A percentile compares a stretch with the other conserved stretches of the same genome.
These are phyloP conservation scores for Gaertneriomyces semiglobifer DNA, from an alignment of 192 early-diverging fungal genomes.

Conservation along the genomic window DNA sequence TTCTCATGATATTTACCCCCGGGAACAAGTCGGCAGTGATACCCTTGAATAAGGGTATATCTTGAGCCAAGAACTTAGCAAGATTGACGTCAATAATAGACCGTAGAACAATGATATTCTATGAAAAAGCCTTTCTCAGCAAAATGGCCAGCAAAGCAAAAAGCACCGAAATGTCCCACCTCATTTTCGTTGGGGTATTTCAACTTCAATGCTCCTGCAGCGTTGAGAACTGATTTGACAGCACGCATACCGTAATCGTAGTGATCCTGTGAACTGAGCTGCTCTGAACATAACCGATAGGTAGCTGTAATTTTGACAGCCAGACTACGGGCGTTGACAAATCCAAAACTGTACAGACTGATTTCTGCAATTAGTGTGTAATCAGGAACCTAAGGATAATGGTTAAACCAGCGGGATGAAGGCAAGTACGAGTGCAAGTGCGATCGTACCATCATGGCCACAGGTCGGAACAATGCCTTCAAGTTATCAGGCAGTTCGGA, in stretches of 20 bases:
- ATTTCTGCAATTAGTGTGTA: constrained; percentile 64
- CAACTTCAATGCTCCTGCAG: constrained; percentile 53
- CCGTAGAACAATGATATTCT: constrained; percentile 52
- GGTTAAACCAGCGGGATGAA: background rate
- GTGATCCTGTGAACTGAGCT: constrained; percentile 61
- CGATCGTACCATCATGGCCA: constrained; percentile 50
- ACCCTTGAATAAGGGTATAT: constrained; percentile 62
- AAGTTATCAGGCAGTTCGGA: constrained; percentile 62
- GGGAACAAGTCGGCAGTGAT: constrained; percentile 63
- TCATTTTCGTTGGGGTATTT: constrained; percentile 62
- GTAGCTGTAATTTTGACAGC: constrained; percentile 61
- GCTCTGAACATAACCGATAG: constrained; percentile 59
- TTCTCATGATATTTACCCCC: constrained; percentile 19
- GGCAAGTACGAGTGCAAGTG: background rate
- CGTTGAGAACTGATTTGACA: constrained; percentile 58
- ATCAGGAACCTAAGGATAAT: constrained; percentile 48
- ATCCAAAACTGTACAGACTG: constrained; percentile 62
- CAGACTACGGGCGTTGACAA: constrained; percentile 50
- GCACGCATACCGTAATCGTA: constrained; percentile 65
- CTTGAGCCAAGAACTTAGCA: constrained; percentile 58
- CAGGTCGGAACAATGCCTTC: constrained; percentile 57
- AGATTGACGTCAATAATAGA: constrained; percentile 64
- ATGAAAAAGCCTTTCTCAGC: background rate
- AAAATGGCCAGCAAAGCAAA: background rate
- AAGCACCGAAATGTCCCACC: constrained; percentile 2